phyloP scores from a whole-genome alignment of 2,329 filamentous ascomycete genomes.

The Pestalotiopsis sp. region DNA sequence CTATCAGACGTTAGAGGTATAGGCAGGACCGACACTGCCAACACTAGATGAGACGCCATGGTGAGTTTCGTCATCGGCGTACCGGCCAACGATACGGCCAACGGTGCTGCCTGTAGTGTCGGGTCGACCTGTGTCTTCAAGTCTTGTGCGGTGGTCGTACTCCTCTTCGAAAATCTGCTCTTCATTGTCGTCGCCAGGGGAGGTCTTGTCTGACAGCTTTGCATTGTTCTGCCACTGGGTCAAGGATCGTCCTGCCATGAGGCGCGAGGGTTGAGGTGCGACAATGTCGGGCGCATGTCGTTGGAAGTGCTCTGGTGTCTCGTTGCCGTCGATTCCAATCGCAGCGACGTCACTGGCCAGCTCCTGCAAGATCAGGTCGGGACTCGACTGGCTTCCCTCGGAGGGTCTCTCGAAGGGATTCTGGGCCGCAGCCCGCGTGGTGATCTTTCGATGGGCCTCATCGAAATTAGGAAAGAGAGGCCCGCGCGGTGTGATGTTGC shows the following conservation, averaged over 20 bases:
- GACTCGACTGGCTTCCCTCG: slow-evolving; percentile 8
- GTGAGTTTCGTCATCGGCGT: slow-evolving; percentile 17
- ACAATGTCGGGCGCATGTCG: slow-evolving; percentile 6
- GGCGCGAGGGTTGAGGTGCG: slow-evolving; percentile 1
- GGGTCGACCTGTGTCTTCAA: neutral
- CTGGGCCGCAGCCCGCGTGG: slow-evolving; percentile 22
- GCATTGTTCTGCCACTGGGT: slow-evolving; percentile 11
- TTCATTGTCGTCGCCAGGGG: neutral
- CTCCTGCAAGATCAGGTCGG: slow-evolving; percentile 10
- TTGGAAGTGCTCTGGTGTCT: neutral
- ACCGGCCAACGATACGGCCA: slow-evolving; percentile 33
- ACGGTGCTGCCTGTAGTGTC: slow-evolving; percentile 27
- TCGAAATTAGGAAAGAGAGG: slow-evolving; percentile 37
- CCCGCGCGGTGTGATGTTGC: slow-evolving; percentile 30
- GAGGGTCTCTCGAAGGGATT: slow-evolving; percentile 14
- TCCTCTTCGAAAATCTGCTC: neutral
- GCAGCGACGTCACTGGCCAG: neutral
- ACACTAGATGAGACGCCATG: slow-evolving; percentile 8
- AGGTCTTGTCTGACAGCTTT: neutral
- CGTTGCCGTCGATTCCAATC: neutral
- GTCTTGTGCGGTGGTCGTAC: neutral
- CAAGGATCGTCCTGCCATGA: slow-evolving; percentile 13
- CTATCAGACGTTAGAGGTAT: too few relatives aligned
- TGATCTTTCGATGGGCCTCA: slow-evolving; percentile 42
- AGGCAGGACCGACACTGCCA: slow-evolving; percentile 11